Conservation (phyloP, 1,284 basidiomycete genomes). For the Xanthoconium separans region DNA sequence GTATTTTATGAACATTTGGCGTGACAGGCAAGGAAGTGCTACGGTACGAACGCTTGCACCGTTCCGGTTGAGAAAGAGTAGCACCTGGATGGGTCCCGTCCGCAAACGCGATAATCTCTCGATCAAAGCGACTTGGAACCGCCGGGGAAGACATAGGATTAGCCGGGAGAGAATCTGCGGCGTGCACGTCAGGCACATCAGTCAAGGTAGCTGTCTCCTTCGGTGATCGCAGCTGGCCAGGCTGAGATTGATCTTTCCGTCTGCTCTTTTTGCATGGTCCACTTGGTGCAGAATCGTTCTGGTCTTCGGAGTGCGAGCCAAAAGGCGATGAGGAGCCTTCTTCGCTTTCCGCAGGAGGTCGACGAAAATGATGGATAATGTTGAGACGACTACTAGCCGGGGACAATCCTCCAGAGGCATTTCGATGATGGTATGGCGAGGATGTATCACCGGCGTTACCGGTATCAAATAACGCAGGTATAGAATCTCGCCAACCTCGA, state of each 20-base stretch:
- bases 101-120: slow-evolving; percentile 1
- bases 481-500: slow-evolving; percentile 35
- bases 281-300: slow-evolving; percentile 35
- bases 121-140: slow-evolving; percentile 3
- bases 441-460: slow-evolving; percentile 35
- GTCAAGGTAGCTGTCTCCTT: slow-evolving; percentile 10
- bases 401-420: slow-evolving; percentile 35
- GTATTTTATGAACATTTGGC: slow-evolving; percentile 5
- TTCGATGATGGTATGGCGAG: slow-evolving; percentile 32
- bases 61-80: slow-evolving; percentile 15
- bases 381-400: slow-evolving; percentile 43
- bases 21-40: slow-evolving; percentile 25
- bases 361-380: slow-evolving; percentile 38
- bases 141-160: slow-evolving; percentile 1
- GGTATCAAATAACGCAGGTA: slow-evolving; percentile 33
- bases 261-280: slow-evolving; percentile 10
- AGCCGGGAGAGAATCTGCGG: slow-evolving; percentile 1
- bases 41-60: slow-evolving; percentile 22
- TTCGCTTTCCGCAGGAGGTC: slow-evolving; percentile 41
- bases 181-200: slow-evolving; percentile 4
- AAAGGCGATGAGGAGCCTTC: slow-evolving; percentile 45
- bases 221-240: slow-evolving; percentile 12
- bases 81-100: not conserved
- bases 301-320: slow-evolving; percentile 48
- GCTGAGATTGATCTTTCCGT: slow-evolving; percentile 6